These are phyloP conservation scores for Aquanectria penicillioides DNA, from an alignment of 2,329 filamentous ascomycete species.

Conservation along the genomic window DNA sequence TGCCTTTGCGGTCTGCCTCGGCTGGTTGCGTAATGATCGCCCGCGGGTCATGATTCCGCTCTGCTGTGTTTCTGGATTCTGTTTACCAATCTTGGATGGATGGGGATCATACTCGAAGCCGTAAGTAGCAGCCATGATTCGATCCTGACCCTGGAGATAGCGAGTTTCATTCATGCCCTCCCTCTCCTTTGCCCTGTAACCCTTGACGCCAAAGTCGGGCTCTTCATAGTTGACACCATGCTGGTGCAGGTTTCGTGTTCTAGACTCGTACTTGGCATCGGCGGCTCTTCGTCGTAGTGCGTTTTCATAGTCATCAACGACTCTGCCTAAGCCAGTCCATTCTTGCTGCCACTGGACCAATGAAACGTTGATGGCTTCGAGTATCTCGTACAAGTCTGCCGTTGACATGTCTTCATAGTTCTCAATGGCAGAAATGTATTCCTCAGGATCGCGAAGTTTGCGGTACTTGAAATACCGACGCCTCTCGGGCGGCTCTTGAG, in stretches of 20 bases:
- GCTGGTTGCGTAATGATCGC: slow-evolving; percentile 65
- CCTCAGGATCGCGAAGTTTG: slow-evolving; percentile 61
- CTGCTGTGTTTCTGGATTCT: slow-evolving; percentile 66
- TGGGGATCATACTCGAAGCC: slow-evolving; percentile 70
- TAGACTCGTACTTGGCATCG: slow-evolving; percentile 58
- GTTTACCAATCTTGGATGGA: slow-evolving; percentile 65
- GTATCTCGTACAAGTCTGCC: slow-evolving; percentile 55
- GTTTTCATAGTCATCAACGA: slow-evolving; percentile 68
- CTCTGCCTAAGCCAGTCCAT: slow-evolving; percentile 59
- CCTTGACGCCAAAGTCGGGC: slow-evolving; percentile 65
- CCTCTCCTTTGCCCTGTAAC: slow-evolving; percentile 58
- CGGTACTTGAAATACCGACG: slow-evolving; percentile 55
- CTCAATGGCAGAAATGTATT: slow-evolving; percentile 59
- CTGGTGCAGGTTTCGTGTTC: slow-evolving; percentile 53
- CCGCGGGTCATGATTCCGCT: slow-evolving; percentile 61
- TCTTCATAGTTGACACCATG: slow-evolving; percentile 56
- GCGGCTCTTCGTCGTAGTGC: slow-evolving; percentile 60
- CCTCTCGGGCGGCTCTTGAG: slow-evolving; percentile 45
- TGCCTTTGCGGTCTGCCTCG: slow-evolving; percentile 67
- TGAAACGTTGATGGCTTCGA: slow-evolving; percentile 57
- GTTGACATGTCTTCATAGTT: slow-evolving; percentile 60
- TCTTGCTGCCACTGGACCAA: slow-evolving; percentile 65
- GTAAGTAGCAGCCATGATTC: slow-evolving; percentile 67
- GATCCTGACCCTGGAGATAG: slow-evolving; percentile 64
- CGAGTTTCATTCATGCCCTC: slow-evolving; percentile 56